Evolutionary conservation across 768 basidiomycete genomes (phyloP).

Genomic region (Suillus plorans): DNA sequence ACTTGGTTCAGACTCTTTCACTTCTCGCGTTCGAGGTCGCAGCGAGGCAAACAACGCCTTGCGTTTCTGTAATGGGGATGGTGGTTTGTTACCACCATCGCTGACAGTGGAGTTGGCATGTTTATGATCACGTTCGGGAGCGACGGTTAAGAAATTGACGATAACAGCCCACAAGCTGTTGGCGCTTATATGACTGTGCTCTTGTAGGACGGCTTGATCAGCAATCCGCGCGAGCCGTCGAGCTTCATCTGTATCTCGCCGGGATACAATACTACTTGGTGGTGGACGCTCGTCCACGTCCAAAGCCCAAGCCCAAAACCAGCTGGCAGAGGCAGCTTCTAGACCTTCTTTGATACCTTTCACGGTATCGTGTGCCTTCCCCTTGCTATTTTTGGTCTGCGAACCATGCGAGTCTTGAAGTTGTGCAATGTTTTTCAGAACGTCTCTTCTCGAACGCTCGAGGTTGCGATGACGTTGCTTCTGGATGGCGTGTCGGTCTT

Average conservation of each 20-base stretch:
- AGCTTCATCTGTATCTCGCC: conserved; percentile 84
- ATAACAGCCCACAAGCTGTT: conserved; percentile 75
- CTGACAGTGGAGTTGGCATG: conserved; percentile 17
- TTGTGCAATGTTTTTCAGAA: conserved; percentile 49
- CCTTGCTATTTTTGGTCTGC: conserved; percentile 19
- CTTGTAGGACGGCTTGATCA: conserved; percentile 61
- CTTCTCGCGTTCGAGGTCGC: conserved; percentile 9
- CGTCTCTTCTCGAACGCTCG: conserved; percentile 63
- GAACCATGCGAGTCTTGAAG: conserved; percentile 30
- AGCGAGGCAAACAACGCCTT: conserved; percentile 28
- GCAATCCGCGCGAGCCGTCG: conserved; percentile 70
- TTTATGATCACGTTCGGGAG: conserved; percentile 44
- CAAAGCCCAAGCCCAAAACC: conserved; percentile 86
- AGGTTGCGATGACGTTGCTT: conserved; percentile 65
- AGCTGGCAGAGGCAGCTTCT: conserved; percentile 51
- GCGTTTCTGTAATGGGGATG: conserved; percentile 19
- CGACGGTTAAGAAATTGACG: conserved; percentile 59
- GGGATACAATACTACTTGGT: conserved; percentile 87
- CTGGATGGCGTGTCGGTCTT: conserved; percentile 56
- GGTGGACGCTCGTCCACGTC: conserved; percentile 82
- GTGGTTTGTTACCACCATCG: not conserved
- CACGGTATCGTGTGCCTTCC: conserved; percentile 19
- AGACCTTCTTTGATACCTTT: conserved; percentile 28
- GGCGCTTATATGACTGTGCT: conserved; percentile 55
- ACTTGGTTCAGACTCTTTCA: not conserved